These are phyloP conservation scores for Aphelidium insulamus DNA, from an alignment of 371 early-diverging fungal genomes.

Conservation along the genomic window DNA sequence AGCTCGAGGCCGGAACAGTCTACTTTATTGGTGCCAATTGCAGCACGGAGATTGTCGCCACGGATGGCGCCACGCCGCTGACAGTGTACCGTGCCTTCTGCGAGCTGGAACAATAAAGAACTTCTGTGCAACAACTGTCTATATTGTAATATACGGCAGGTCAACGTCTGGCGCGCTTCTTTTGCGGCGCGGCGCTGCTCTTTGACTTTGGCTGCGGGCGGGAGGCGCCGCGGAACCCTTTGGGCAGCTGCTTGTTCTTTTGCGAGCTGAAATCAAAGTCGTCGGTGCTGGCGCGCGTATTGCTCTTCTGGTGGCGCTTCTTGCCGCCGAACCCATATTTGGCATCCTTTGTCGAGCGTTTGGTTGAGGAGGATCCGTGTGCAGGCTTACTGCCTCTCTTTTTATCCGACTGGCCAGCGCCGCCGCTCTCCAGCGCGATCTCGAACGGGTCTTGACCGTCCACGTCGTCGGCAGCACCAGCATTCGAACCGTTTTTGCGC, in stretches of 20 bases:
- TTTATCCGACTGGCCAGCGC: conserved; percentile 8
- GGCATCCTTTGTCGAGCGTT: conserved; percentile 27
- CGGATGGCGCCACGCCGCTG: too few species aligned
- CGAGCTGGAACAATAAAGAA: too few species aligned
- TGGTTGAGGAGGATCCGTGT: too few species aligned
- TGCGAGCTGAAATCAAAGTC: conserved; percentile 35
- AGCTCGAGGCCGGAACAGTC: conserved; percentile 26
- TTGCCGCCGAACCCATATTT: conserved; percentile 81
- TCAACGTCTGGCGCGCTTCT: too few species aligned
- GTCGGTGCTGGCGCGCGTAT: conserved; percentile 54
- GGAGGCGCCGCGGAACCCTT: too few species aligned
- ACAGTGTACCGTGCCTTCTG: too few species aligned
- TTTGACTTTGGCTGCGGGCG: too few species aligned
- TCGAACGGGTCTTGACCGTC: conserved; percentile 56
- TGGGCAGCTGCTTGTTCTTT: conserved; percentile 45
- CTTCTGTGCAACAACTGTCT: too few species aligned
- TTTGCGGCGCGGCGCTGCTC: too few species aligned
- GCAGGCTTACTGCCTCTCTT: conserved; percentile 6
- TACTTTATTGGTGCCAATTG: conserved; percentile 40
- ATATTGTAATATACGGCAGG: too few species aligned
- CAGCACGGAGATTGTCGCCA: too few species aligned
- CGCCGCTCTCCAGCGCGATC: conserved; percentile 45
- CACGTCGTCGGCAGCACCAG: conserved; percentile 16
- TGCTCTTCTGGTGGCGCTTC: conserved; percentile 49
- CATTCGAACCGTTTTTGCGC: background rate